These are phyloP conservation scores for Rubus parviflorus DNA, from an alignment of 306 rosid genomes.

Conservation along the genomic window DNA sequence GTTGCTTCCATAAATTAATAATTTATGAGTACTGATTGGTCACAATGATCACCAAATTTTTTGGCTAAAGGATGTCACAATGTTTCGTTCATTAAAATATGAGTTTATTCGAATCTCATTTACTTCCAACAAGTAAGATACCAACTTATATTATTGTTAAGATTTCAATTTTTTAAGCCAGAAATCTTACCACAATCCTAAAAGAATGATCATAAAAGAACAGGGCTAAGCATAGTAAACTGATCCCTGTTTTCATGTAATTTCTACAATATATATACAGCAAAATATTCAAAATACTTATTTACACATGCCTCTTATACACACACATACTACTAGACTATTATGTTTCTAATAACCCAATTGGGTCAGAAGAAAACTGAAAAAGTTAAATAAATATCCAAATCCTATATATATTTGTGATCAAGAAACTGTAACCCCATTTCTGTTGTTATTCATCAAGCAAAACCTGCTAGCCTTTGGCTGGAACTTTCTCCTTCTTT, in stretches of 20 bases:
- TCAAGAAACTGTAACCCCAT: constrained; percentile 38
- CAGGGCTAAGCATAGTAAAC: background rate
- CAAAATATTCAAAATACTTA: too few relatives aligned
- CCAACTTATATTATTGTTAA: too few relatives aligned
- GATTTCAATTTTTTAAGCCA: too few relatives aligned
- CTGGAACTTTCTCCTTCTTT: constrained; percentile 50
- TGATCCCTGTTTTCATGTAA: background rate
- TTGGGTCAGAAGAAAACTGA: background rate
- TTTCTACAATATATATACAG: background rate
- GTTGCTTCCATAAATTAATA: background rate
- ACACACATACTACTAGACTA: background rate
- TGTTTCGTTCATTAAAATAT: background rate
- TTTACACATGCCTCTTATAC: background rate
- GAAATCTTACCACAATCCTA: too few relatives aligned
- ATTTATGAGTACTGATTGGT: background rate
- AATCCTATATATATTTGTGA: background rate
- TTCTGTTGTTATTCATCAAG: constrained; percentile 27
- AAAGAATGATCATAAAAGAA: background rate
- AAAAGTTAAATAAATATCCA: background rate
- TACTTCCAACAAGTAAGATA: too few relatives aligned
- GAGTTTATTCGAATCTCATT: too few relatives aligned
- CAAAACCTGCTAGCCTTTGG: constrained; percentile 53
- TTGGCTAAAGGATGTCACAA: background rate
- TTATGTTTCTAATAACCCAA: background rate
- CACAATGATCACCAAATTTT: background rate